Evolutionary conservation across 352 stramenopile species (phyloP).

Genomic region (Phytophthora pistaciae): DNA sequence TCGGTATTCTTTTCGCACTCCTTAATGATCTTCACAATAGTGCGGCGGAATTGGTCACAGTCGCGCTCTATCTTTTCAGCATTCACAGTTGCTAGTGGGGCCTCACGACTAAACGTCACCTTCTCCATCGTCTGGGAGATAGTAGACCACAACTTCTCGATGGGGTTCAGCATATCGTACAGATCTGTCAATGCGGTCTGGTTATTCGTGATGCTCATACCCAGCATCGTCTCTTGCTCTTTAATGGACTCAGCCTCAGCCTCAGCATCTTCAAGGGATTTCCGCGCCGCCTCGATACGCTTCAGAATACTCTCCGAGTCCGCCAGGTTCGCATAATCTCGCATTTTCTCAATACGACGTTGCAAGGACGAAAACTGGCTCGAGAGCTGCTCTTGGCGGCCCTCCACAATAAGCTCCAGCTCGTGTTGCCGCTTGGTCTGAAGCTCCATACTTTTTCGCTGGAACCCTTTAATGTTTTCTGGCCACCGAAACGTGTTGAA

Average conservation of each 20-base stretch:
- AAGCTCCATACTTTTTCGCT: constrained; percentile 92
- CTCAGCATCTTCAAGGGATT: constrained; percentile 84
- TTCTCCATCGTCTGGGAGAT: constrained; percentile 85
- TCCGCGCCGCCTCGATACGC: constrained; percentile 80
- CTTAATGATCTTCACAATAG: constrained; percentile 92
- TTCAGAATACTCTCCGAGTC: constrained; percentile 87
- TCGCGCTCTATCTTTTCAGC: constrained; percentile 87
- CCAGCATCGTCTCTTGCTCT: constrained; percentile 91
- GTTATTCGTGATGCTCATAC: constrained; percentile 87
- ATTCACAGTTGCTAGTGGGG: constrained; percentile 75
- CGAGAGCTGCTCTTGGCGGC: constrained; percentile 88
- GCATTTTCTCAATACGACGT: constrained; percentile 92
- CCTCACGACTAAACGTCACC: constrained; percentile 74
- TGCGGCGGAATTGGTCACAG: constrained; percentile 90
- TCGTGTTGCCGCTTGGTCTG: constrained; percentile 92
- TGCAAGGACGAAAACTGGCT: constrained; percentile 82
- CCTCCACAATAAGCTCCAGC: constrained; percentile 90
- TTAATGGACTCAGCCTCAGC: constrained; percentile 86
- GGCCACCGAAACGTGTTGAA: constrained; percentile 93
- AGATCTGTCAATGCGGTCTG: constrained; percentile 77
- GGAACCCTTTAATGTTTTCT: constrained; percentile 91
- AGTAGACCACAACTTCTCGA: constrained; percentile 90
- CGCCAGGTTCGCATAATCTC: constrained; percentile 85
- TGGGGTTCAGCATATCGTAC: constrained; percentile 83
- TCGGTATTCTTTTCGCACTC: constrained; percentile 92